Base-by-base conservation (phyloP, 1,139 yeast genomes). In the Pichia sp. region DNA sequence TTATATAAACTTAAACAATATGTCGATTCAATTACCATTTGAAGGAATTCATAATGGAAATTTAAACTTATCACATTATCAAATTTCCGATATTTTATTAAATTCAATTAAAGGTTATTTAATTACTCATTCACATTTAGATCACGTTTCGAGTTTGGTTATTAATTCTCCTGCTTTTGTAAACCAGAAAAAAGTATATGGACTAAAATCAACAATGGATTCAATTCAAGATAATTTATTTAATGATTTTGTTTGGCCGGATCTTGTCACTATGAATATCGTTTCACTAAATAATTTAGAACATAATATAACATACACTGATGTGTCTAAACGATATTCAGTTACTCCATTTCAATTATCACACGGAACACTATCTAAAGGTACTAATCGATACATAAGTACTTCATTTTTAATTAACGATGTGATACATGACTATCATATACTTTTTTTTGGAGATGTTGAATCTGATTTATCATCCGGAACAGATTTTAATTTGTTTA, bases 51-150 rank as follows among this genome's bases (percentile, higher is more conserved):
- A 29, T 15, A 66, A 64, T 35, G 9, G 5, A 9, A 14, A 15
- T 2, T 23, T 10, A 21, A 25, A 15, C 11, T 31, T 24, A n/a
- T 33, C 54, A 11, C 40, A 37, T 7, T 41, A 49, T 13, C 54
- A 52, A 44, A 14, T 50, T 5, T 45, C 53, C 3, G 42, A 35
- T 26, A 21, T 21, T 3, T 19, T 60, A n/a, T 32, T 58, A 21
- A 50, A 49, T 25, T 33, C 46, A 8, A 39, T 58, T 6, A 42
- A 53, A 3, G 42, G 70, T 25, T 76, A 75, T 46, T 69, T 84
- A 38, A 70, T 88, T 29, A 77, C 96, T 1, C 96, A 88, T 61
- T 78, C 93, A 1, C 96, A 88, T 60, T 59, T 87, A 41, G 96
- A 88, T 60, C 96, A 88, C 58, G 69, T 86, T 16, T 62, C 74